Conservation (phyloP, 2,329 filamentous ascomycete genomes). For the Penicillium sp. region DNA sequence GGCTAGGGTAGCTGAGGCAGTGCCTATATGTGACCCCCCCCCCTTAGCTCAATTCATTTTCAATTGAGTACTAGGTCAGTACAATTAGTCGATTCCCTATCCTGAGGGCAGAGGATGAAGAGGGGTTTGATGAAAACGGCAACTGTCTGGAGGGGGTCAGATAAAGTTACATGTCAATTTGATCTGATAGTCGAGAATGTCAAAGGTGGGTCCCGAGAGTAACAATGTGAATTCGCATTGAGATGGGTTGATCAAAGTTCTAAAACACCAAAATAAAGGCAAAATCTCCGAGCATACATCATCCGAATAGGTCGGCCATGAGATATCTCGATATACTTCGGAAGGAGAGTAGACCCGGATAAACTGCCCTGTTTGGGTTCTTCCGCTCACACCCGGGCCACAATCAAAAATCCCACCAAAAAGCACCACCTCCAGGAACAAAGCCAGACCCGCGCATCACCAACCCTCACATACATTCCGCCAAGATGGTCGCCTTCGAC, state of each 20-base stretch:
- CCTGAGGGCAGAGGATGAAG: not conserved
- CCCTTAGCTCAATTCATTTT: too few species aligned
- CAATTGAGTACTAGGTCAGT: not conserved
- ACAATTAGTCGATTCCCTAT: not conserved
- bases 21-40: too few species aligned
- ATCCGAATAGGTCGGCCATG: not conserved
- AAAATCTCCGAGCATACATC: not conserved
- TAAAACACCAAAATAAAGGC: not conserved
- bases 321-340: conserved; percentile 4
- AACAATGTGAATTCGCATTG: not conserved
- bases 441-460: conserved; percentile 29
- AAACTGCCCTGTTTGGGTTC: conserved; percentile 20
- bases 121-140: not conserved
- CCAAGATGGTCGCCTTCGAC: conserved; percentile 64
- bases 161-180: not conserved
- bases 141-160: not conserved
- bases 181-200: not conserved
- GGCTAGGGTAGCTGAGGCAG: too few species aligned
- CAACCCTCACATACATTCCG: conserved; percentile 22
- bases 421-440: conserved; percentile 24
- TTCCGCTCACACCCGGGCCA: conserved; percentile 29
- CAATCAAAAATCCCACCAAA: conserved; percentile 37
- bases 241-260: not conserved
- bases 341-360: conserved; percentile 6
- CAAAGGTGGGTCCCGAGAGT: not conserved